These are phyloP conservation scores for Microdochium paspali DNA, from an alignment of 2,329 filamentous ascomycete genomes.

Conservation along the genomic window DNA sequence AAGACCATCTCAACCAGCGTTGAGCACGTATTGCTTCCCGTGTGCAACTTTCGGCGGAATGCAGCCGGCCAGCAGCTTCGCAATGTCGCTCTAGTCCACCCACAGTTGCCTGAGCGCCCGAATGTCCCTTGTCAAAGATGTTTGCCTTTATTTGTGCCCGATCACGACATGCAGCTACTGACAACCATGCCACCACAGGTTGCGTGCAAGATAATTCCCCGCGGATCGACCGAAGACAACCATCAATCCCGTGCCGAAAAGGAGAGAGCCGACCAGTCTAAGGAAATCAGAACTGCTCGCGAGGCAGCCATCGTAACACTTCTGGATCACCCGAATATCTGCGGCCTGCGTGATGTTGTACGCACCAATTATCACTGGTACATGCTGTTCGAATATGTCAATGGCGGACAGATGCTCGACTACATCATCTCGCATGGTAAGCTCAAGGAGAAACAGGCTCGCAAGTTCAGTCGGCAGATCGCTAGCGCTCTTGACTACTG, in stretches of 20 bases:
- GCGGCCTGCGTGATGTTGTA: conserved; percentile 88
- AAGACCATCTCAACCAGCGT: too few species aligned
- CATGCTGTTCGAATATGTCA: conserved; percentile 99
- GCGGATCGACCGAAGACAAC: conserved; percentile 80
- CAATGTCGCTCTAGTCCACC: neutral
- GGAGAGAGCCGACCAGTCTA: conserved; percentile 89
- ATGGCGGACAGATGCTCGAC: conserved; percentile 98
- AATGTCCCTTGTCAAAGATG: conserved; percentile 2
- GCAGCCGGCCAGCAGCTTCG: neutral
- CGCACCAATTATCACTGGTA: conserved; percentile 99
- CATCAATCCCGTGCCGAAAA: conserved; percentile 62
- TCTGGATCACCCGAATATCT: conserved; percentile 90
- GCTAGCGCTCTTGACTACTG: conserved; percentile 95
- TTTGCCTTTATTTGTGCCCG: neutral
- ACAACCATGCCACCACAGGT: conserved; percentile 44
- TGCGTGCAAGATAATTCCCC: conserved; percentile 93
- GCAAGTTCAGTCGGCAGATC: conserved; percentile 96
- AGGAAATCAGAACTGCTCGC: conserved; percentile 88
- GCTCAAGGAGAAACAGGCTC: conserved; percentile 94
- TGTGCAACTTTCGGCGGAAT: too few species aligned
- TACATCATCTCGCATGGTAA: conserved; percentile 98
- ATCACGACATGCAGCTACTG: conserved; percentile 4
- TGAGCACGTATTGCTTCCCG: too few species aligned
- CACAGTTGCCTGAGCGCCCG: too few species aligned
- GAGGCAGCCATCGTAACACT: conserved; percentile 95